phyloP scores from a whole-genome alignment of 1,284 basidiomycete genomes.

The Tetrapyrgos nigripes region DNA sequence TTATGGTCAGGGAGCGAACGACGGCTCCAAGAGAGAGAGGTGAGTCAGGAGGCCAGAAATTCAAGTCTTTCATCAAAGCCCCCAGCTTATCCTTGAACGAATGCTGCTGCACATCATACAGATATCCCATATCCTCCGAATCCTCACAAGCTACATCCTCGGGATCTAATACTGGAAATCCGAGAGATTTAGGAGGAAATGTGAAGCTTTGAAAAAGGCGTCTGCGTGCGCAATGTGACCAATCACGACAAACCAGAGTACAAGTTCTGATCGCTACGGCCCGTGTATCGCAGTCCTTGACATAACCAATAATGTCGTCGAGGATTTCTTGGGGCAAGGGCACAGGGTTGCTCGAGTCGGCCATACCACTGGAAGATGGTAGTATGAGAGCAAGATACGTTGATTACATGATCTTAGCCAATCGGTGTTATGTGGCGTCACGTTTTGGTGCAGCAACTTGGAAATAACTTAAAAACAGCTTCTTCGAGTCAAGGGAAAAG shows the following conservation, averaged over 20 bases:
- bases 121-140: not conserved
- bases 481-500: too few relatives aligned
- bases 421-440: too few relatives aligned
- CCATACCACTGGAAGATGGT: too few relatives aligned
- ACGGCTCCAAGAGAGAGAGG: not conserved
- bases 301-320: too few relatives aligned
- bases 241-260: not conserved
- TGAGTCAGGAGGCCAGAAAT: not conserved
- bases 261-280: not conserved
- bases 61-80: not conserved
- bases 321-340: too few relatives aligned
- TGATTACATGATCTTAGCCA: too few relatives aligned
- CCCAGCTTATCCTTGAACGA: not conserved
- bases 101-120: not conserved
- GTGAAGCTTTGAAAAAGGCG: not conserved
- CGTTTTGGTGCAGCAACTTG: too few relatives aligned
- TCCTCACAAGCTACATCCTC: not conserved
- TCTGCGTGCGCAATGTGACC: not conserved
- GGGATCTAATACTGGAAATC: not conserved
- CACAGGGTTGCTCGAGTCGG: too few relatives aligned
- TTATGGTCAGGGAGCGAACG: not conserved
- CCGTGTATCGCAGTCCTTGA: too few relatives aligned
- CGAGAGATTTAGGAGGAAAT: not conserved
- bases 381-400: too few relatives aligned
- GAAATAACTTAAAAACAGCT: too few relatives aligned